phyloP scores from a whole-genome alignment of 805 yeast genomes.

The Schwanniomyces vanrijiae region DNA sequence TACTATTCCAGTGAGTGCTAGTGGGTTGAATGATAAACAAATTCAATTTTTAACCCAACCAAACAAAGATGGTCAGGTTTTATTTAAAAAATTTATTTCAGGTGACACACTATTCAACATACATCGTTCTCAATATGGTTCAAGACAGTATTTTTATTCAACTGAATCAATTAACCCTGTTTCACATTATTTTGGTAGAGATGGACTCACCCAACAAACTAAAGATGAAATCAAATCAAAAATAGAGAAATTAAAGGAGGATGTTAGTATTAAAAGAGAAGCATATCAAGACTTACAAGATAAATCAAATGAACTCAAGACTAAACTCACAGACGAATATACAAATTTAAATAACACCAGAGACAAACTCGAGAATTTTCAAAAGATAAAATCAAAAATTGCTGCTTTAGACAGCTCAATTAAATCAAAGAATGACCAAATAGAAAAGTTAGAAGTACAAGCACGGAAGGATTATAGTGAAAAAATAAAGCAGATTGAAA shows the following conservation, averaged over 20 bases:
- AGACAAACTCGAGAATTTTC: constrained; percentile 8
- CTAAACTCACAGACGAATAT: constrained; percentile 1
- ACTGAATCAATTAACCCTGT: constrained; percentile 30
- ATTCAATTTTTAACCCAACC: constrained; percentile 36
- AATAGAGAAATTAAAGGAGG: constrained; percentile 12
- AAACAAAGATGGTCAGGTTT: constrained; percentile 36
- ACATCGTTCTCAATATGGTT: constrained; percentile 63
- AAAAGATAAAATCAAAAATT: constrained; percentile 12
- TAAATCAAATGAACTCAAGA: constrained; percentile 3
- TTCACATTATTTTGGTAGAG: constrained; percentile 29
- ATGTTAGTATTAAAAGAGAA: constrained; percentile 1
- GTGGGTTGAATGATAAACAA: constrained; percentile 43
- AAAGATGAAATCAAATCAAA: constrained; percentile 14
- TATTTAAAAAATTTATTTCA: constrained; percentile 58
- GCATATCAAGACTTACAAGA: constrained; percentile 3
- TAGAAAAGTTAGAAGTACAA: constrained; percentile 34
- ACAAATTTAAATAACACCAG: constrained; percentile 7
- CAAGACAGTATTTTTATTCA: constrained; percentile 47
- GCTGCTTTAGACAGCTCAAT: constrained; percentile 21
- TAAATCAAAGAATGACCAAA: constrained; percentile 24
- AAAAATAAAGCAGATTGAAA: constrained; percentile 34
- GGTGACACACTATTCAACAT: constrained; percentile 55
- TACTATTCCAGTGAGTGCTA: constrained; percentile 62
- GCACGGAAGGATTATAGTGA: constrained; percentile 42
- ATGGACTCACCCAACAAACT: constrained; percentile 31